These are phyloP conservation scores for Metschnikowia proteae DNA, from an alignment of 805 yeast species.

Conservation along the genomic window DNA sequence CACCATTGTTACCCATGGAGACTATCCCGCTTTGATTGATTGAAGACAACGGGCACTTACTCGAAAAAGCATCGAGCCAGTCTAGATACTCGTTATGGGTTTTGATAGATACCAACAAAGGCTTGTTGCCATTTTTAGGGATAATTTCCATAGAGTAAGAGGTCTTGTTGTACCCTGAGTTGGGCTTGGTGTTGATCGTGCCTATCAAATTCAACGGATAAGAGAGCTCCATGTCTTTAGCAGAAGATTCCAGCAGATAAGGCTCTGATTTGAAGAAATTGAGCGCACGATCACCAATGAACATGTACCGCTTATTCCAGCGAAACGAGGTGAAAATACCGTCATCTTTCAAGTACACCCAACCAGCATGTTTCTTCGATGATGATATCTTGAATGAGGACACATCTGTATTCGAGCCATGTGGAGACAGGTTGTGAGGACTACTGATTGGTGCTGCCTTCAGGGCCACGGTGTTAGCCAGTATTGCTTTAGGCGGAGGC, in stretches of 20 bases:
- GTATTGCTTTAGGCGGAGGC: constrained; percentile 34
- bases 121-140: constrained; percentile 49
- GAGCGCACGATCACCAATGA: constrained; percentile 68
- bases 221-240: constrained; percentile 47
- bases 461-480: not conserved
- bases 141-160: constrained; percentile 73
- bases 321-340: constrained; percentile 77
- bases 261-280: constrained; percentile 72
- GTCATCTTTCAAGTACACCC: constrained; percentile 92
- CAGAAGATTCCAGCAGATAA: constrained; percentile 11
- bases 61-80: constrained; percentile 86
- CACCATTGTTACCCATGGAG: constrained; percentile 41
- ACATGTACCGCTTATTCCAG: constrained; percentile 88
- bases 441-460: not conserved
- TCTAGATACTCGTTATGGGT: constrained; percentile 75
- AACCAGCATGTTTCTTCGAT: constrained; percentile 51
- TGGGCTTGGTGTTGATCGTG: constrained; percentile 58
- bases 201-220: constrained; percentile 38
- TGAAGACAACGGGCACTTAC: constrained; percentile 63
- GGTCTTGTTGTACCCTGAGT: constrained; percentile 34
- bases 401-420: constrained; percentile 3
- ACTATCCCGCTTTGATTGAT: constrained; percentile 25
- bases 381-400: constrained; percentile 10
- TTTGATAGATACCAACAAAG: constrained; percentile 72
- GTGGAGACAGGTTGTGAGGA: not conserved